Percentiles rank a stretch among this genome's conserved stretches.
Conservation (phyloP, 176 grass and related monocot species). For the Pharus latifolius region DNA sequence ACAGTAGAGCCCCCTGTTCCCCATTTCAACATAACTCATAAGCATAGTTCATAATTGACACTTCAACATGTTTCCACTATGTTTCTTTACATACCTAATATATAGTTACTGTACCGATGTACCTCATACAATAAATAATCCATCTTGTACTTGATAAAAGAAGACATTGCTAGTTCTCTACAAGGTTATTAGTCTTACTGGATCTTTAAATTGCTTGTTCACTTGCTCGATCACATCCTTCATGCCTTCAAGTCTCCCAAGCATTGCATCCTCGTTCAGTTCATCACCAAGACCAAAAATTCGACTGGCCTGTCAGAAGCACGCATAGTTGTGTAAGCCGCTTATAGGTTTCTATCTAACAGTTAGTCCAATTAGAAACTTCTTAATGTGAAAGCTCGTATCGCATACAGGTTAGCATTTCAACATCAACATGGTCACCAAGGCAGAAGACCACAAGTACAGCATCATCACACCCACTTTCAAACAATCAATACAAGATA, state of each 20-base stretch:
- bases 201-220: constrained; percentile 99
- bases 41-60: not conserved
- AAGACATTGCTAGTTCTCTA: not conserved
- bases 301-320: constrained; percentile 61
- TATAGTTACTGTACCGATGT: not conserved
- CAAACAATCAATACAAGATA: not conserved
- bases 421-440: not conserved
- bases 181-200: constrained; percentile 45
- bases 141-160: not conserved
- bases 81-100: not conserved
- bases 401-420: constrained; percentile 4
- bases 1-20: not conserved
- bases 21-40: not conserved
- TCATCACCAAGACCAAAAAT: constrained; percentile 98
- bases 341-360: not conserved
- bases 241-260: constrained; percentile 93
- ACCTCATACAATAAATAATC: not conserved
- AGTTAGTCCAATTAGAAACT: not conserved
- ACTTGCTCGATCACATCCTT: constrained; percentile 98
- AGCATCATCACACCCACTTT: not conserved
- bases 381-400: not conserved
- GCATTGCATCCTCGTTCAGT: constrained; percentile 90
- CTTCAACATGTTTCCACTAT: not conserved
- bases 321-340: constrained; percentile 6
- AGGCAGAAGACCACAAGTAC: too few species aligned